Evolutionary conservation across 2,329 filamentous ascomycete species (phyloP).

Genomic region (Mollisiaceae sp.): DNA sequence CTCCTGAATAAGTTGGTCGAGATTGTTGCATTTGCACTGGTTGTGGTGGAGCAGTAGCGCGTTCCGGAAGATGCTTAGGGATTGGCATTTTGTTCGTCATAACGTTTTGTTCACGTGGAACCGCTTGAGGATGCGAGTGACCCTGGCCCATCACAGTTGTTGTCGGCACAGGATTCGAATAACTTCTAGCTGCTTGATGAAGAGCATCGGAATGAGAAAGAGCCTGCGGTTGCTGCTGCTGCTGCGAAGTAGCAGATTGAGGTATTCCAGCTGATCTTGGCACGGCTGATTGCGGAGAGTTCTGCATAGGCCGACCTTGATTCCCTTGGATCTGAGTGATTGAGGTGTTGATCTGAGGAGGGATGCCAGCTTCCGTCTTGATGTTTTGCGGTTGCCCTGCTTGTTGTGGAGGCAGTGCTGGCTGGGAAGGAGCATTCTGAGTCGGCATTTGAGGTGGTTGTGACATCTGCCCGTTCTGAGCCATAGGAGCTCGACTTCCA

Average conservation of each 20-base stretch:
- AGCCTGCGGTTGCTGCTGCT: slow-evolving; percentile 35
- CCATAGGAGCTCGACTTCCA: slow-evolving; percentile 35
- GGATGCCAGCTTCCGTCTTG: slow-evolving; percentile 37
- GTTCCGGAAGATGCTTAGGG: slow-evolving; percentile 72
- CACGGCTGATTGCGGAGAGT: slow-evolving; percentile 34
- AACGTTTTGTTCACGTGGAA: slow-evolving; percentile 37
- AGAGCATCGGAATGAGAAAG: slow-evolving; percentile 42
- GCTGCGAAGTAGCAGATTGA: slow-evolving; percentile 16
- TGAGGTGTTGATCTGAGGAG: slow-evolving; percentile 40
- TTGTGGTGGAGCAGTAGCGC: slow-evolving; percentile 70
- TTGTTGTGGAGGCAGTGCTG: slow-evolving; percentile 29
- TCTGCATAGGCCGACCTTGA: slow-evolving; percentile 31
- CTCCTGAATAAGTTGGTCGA: slow-evolving; percentile 84
- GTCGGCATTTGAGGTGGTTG: slow-evolving; percentile 30
- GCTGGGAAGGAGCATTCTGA: slow-evolving; percentile 30
- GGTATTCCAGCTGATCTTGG: slow-evolving; percentile 14
- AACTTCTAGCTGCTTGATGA: slow-evolving; percentile 41
- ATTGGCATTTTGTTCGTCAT: slow-evolving; percentile 44
- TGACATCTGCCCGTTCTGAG: slow-evolving; percentile 32
- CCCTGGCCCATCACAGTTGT: slow-evolving; percentile 39
- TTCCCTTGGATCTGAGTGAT: slow-evolving; percentile 36
- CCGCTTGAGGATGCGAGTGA: slow-evolving; percentile 36
- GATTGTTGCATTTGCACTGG: slow-evolving; percentile 74
- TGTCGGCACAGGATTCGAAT: slow-evolving; percentile 39
- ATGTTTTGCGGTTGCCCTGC: slow-evolving; percentile 30